Base-by-base conservation (phyloP, 148 eudicot genomes). In the Hydrangea macrophylla region DNA sequence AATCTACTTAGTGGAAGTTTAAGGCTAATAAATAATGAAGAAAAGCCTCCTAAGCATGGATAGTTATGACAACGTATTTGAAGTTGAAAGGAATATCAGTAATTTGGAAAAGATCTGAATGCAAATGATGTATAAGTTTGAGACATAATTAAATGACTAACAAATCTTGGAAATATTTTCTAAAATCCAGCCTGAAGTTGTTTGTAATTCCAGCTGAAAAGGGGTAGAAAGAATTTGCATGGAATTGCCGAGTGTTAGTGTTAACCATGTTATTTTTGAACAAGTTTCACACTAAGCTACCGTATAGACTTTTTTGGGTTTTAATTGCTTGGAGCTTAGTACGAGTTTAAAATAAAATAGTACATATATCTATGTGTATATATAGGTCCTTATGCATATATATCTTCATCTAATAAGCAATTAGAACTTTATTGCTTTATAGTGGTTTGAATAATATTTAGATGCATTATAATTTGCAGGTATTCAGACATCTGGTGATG, bases 401-500 rank as follows among this genome's bases (percentile, higher is more conserved):
- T 48, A 17, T 48, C n/a, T 42, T 42, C 0, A 42, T 35, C 8
- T 35, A 8, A 35, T 4, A 62, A 62, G 27, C n/a, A 22, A 24
- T 13, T 55, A 35, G 13, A 15, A 35, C 44, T 36, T 35, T 2
- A 60, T 22, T 35, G 7, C 20, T 36, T 17, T 30, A 58, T 4
- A 30, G 62, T 62, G 39, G 30, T 33, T 37, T n/a, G 26, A 55
- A 18, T 57, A 55, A 2, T 9, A 8, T 36, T 40, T 30, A 20
- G 26, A 17, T 13, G 13, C 6, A 28, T 20, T 13, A 7, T 68
- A 9, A 57, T 31, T 61, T 75, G 42, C 76, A 89, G 96, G 96
- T 28, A 84, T 90, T 70, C 96, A 90, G 74, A 90, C 96, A 15
- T 57, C 86, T 35, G 26, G 73, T n/a, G 96, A 90, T 76, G 89